Base-by-base conservation (phyloP, 345 rosid genomes). In the Litchi chinensis region DNA sequence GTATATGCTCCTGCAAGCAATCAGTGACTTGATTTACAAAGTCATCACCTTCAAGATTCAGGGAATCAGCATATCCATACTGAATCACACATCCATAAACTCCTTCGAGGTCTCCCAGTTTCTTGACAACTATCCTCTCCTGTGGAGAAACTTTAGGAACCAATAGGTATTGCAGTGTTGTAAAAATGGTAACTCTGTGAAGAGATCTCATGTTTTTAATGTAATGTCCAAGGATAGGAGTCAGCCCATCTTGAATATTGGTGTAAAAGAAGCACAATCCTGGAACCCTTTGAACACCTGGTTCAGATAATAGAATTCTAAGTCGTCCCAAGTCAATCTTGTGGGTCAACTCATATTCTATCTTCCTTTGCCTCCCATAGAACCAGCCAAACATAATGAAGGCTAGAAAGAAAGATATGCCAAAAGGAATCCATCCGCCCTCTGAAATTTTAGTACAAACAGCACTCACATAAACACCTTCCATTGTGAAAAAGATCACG, bases 371-470 rank as follows among this genome's bases (percentile, higher is more conserved):
- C 78, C 98, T 90, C 75, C 98, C 98, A 10, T 92, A 90, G 71
- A 91, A 93, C 98, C 98, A 95, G 68, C 90, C 94, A 50, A 89
- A 95, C 98, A 95, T 93, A 24, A 92, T 86, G 76, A 93, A 82
- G 16, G 94, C 91, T 44, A 95, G 94, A 65, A 92, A 80, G 56
- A 92, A 75, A 44, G 98, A 93, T 22, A 95, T 91, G 21, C 91
- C 97, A 32, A 95, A 93, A 7, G 98, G 98, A 46, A 95, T 90
- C 98, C 98, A 95, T 70, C 98, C 98, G 10, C 98, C 95, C 77
- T 91, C 92, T 1, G 88, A 90, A 66, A 91, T 76, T 80, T 95
- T 95, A 32, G 90, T 89, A 78, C 85, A 84, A 80, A 93, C 91
- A 0, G 98, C 95, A 6, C 93, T 92, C 76, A 89, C 90, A 79